Evolutionary conservation across 2,329 filamentous ascomycete genomes (phyloP), one percentile per base, ranked within the genome.

Genomic region (Orbilia ellipsospora): DNA sequence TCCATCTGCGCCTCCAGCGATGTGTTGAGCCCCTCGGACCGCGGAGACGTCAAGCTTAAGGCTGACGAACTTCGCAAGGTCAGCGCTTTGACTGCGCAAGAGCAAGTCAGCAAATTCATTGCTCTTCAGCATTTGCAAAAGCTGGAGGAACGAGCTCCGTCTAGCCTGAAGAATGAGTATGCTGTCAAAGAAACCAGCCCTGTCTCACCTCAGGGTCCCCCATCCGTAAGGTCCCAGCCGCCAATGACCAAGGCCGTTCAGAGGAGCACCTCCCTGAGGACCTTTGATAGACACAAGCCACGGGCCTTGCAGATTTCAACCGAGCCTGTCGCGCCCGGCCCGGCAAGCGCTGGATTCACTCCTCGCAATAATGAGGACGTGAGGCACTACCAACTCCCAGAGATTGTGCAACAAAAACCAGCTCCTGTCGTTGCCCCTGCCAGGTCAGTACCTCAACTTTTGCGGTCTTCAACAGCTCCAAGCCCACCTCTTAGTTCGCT

Each of bases 1-100:
- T 97, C 94, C 0, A 86, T 97, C 8, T 90, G 96, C 62, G 94
- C 94, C 26, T 97, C 94, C 0, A 97, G 94, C 0, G 94, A 97
- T 82, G 87, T 96, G 10, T 87, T 98, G 77, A 94, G 93, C 1
- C 90, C 92, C 4, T 86, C 88, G 72, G 88, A 89, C 77, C 50
- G 74, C 44, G 73, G 77, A n/a, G 79, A 80, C 44, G 65, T 80
- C 52, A 84, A 83, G 18, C 87, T 97, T 44, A 90, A 93, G 79
- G 90, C 93, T 81, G 88, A 90, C 57, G 87, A 86, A 50, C 88
- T 97, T 15, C 88, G 89, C 70, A 88, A 86, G 77, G 81, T 97
- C 36, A 87, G 91, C 80, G 85, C 86, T 16, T 87, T 91, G 63
- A 93, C 97, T 80, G 92, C 94, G 4, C 94, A 96, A 82, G 94